A percentile compares a stretch with the other conserved stretches of the same genome.
phyloP scores from a whole-genome alignment of 1,284 basidiomycete genomes.

The Ceratobasidium sp. region DNA sequence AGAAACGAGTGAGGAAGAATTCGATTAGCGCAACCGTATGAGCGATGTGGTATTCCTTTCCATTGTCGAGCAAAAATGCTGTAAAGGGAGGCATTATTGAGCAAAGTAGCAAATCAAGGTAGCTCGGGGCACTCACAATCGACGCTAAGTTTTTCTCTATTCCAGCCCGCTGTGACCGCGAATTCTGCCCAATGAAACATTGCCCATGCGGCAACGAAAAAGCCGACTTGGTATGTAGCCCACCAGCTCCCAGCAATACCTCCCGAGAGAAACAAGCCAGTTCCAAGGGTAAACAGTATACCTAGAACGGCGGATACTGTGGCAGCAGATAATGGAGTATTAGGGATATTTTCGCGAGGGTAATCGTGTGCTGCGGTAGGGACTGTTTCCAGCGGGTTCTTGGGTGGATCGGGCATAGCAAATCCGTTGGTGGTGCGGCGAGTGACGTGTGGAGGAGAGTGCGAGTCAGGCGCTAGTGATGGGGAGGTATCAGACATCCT shows the following conservation, averaged over 20 bases:
- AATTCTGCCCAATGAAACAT: conserved; percentile 96
- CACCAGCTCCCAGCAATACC: conserved; percentile 69
- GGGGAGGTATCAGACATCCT: conserved; percentile 9
- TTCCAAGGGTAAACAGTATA: conserved; percentile 68
- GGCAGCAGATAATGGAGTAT: conserved; percentile 81
- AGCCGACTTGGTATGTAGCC: conserved; percentile 81
- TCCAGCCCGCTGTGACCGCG: conserved; percentile 95
- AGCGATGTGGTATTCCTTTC: conserved; percentile 85
- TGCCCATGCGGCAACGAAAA: conserved; percentile 85
- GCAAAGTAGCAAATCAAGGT: neutral
- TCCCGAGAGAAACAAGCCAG: conserved; percentile 64
- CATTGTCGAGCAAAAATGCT: conserved; percentile 97
- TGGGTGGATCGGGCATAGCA: conserved; percentile 46
- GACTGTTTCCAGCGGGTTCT: conserved; percentile 67
- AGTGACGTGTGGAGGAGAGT: conserved; percentile 14
- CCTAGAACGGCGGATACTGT: conserved; percentile 83
- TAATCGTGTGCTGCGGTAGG: conserved; percentile 59
- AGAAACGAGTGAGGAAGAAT: conserved; percentile 79
- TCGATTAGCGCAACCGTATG: conserved; percentile 84
- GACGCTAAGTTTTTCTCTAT: conserved; percentile 89
- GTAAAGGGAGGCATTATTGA: conserved; percentile 25
- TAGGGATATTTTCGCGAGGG: conserved; percentile 73
- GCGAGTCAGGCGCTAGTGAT: neutral
- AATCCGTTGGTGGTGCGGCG: conserved; percentile 44
- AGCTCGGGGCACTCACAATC: conserved; percentile 79